Conservation (phyloP, 345 rosid species). For the Salix exigua region DNA sequence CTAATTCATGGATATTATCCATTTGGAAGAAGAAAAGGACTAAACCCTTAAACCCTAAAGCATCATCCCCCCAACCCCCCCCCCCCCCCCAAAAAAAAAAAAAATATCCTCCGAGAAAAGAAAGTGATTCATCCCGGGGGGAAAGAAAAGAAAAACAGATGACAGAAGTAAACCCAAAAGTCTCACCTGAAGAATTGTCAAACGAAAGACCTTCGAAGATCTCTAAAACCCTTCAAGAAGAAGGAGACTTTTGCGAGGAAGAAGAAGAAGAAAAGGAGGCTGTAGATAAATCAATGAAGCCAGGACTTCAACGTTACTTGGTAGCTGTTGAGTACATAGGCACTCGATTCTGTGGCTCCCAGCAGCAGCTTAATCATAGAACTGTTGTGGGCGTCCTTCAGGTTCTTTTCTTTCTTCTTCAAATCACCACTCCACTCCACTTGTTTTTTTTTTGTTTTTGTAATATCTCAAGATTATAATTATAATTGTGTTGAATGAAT, state of each 20-base stretch:
- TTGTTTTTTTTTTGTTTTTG: not conserved
- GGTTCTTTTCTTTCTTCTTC: conserved; percentile 29
- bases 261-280: conserved; percentile 30
- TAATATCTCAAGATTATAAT: not conserved
- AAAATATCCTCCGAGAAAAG: not conserved
- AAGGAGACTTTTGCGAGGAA: conserved; percentile 29
- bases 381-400: conserved; percentile 83
- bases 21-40: no score
- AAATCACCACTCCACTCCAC: not conserved
- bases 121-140: not conserved
- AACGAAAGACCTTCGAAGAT: conserved; percentile 44
- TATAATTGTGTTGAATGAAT: not conserved
- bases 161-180: conserved; percentile 38
- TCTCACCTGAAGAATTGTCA: conserved; percentile 24
- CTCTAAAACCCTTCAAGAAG: conserved; percentile 38
- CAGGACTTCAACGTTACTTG: conserved; percentile 71
- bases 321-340: conserved; percentile 83
- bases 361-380: conserved; percentile 61
- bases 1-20: no score
- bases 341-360: conserved; percentile 82
- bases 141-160: conserved; percentile 10
- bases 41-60: no score
- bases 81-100: no score
- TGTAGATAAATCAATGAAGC: conserved; percentile 35
- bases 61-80: not conserved